phyloP scores from a whole-genome alignment of 1,139 yeast genomes.

The Fermentozyma sake region DNA sequence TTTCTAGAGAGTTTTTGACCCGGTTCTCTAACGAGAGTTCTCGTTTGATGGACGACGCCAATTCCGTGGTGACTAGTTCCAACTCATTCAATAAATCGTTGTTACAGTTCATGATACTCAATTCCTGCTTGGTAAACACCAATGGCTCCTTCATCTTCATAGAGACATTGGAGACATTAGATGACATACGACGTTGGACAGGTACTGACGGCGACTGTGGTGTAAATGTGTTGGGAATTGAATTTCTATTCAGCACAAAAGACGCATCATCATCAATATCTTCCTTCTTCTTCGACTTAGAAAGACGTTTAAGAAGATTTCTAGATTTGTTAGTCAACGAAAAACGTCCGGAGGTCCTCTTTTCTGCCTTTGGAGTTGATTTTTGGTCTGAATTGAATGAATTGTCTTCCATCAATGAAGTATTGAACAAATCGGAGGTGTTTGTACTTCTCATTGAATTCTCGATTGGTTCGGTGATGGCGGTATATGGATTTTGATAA shows the following conservation, averaged over 20 bases:
- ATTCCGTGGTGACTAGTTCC: conserved; percentile 63
- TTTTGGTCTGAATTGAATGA: not conserved
- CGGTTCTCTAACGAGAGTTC: conserved; percentile 56
- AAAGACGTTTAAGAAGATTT: conserved; percentile 32
- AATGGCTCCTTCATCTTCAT: conserved; percentile 1
- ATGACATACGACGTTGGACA: conserved; percentile 4
- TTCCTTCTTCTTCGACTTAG: conserved; percentile 18
- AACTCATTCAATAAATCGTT: conserved; percentile 56
- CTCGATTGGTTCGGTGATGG: not conserved
- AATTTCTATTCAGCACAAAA: conserved; percentile 12
- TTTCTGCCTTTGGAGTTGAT: conserved; percentile 6
- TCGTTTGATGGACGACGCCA: conserved; percentile 66
- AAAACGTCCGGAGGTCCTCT: conserved; percentile 20
- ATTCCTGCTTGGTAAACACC: conserved; percentile 51
- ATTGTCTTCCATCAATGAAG: conserved; percentile 2
- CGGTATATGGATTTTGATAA: conserved; percentile 3
- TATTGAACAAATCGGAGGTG: not conserved
- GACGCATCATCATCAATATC: conserved; percentile 13
- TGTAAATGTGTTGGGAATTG: too few relatives aligned
- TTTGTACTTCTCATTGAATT: not conserved
- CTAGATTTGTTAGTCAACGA: conserved; percentile 27
- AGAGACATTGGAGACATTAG: conserved; percentile 1
- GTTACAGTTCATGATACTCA: conserved; percentile 58
- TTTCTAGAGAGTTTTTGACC: conserved; percentile 25
- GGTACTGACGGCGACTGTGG: too few relatives aligned